Conservation (phyloP, 163 green algal genomes). For the Scenedesmus sp. region DNA sequence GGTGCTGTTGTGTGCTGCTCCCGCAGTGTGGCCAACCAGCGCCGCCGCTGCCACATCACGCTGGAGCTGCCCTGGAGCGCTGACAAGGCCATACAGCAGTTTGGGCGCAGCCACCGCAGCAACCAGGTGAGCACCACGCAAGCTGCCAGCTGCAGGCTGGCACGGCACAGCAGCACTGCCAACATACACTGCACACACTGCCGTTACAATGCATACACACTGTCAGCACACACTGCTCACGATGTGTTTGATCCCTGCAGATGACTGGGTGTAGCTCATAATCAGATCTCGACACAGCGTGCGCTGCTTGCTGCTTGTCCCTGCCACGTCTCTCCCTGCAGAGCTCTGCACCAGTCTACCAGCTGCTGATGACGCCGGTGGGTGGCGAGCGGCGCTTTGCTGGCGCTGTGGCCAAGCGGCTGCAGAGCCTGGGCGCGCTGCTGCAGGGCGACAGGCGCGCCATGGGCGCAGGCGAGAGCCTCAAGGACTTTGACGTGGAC, state of each 20-base stretch:
- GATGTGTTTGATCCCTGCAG: too few species aligned
- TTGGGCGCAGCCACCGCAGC: slow-evolving; percentile 90
- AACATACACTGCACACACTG: neutral
- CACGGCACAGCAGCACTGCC: neutral
- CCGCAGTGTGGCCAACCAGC: slow-evolving; percentile 72
- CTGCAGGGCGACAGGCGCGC: slow-evolving; percentile 86
- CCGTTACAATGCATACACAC: too few species aligned
- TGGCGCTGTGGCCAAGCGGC: slow-evolving; percentile 68
- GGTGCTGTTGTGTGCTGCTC: neutral
- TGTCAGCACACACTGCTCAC: too few species aligned
- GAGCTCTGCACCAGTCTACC: slow-evolving; percentile 75
- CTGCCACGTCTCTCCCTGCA: neutral
- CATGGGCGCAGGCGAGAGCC: slow-evolving; percentile 66
- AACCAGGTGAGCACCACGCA: slow-evolving; percentile 53
- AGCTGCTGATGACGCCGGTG: slow-evolving; percentile 81
- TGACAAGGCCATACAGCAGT: slow-evolving; percentile 97
- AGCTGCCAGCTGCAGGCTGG: neutral
- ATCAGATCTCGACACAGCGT: too few species aligned
- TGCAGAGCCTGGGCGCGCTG: slow-evolving; percentile 82
- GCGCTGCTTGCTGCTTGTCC: neutral
- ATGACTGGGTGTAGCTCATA: too few species aligned
- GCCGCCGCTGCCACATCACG: slow-evolving; percentile 87
- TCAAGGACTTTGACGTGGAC: slow-evolving; percentile 78
- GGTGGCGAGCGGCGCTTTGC: slow-evolving; percentile 92
- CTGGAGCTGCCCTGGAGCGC: slow-evolving; percentile 91